These are phyloP conservation scores for Macrolepiota fuliginosa DNA, from an alignment of 768 basidiomycete genomes.

Conservation along the genomic window DNA sequence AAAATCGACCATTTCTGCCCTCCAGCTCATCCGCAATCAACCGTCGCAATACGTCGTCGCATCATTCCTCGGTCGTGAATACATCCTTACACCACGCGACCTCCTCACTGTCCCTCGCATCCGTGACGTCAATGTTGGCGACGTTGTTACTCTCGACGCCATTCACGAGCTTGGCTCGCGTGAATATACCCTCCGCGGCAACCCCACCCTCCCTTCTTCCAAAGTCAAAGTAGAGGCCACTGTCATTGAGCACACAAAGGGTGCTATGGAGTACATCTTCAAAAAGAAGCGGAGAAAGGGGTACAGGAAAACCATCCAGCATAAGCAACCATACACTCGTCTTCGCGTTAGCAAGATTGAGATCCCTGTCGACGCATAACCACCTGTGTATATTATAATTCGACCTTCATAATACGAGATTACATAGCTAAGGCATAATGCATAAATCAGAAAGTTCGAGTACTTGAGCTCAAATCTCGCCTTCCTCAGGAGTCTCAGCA, in stretches of 20 bases:
- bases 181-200: constrained; percentile 87
- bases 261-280: constrained; percentile 85
- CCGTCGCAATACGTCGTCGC: constrained; percentile 92
- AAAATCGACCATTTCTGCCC: constrained; percentile 54
- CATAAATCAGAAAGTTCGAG: not conserved
- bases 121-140: constrained; percentile 82
- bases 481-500: constrained; percentile 84
- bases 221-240: constrained; percentile 80
- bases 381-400: constrained; percentile 18
- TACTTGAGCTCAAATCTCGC: constrained; percentile 60
- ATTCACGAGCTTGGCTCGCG: constrained; percentile 95
- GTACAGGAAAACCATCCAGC: constrained; percentile 89
- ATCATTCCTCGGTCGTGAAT: constrained; percentile 80
- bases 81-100: constrained; percentile 89
- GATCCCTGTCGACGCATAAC: constrained; percentile 29
- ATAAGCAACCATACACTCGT: constrained; percentile 96
- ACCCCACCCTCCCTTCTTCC: constrained; percentile 63
- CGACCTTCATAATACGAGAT: constrained; percentile 10
- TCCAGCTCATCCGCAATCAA: constrained; percentile 84
- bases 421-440: constrained; percentile 9
- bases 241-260: constrained; percentile 97
- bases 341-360: constrained; percentile 86
- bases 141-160: constrained; percentile 76
- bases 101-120: constrained; percentile 91
- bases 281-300: constrained; percentile 99